phyloP scores from a whole-genome alignment of 768 basidiomycete genomes.

The Neoboletus subvelutipes region DNA sequence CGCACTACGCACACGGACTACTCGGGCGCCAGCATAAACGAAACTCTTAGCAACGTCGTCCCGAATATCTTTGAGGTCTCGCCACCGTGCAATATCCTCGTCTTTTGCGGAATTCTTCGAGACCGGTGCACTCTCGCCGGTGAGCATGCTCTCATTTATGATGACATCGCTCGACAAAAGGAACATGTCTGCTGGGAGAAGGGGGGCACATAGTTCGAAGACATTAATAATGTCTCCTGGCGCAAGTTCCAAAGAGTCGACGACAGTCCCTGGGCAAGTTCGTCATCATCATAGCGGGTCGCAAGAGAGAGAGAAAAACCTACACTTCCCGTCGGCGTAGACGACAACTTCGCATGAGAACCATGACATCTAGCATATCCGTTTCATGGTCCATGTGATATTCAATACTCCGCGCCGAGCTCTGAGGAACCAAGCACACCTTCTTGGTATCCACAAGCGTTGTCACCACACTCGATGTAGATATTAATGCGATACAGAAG shows the following conservation, averaged over 20 bases:
- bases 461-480: slow-evolving; percentile 74
- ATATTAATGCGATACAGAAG: slow-evolving; percentile 93
- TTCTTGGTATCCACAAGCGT: slow-evolving; percentile 92
- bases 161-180: slow-evolving; percentile 96
- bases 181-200: slow-evolving; percentile 88
- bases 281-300: not conserved
- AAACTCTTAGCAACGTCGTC: slow-evolving; percentile 78
- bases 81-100: slow-evolving; percentile 71
- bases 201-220: slow-evolving; percentile 66
- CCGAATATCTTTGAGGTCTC: slow-evolving; percentile 54
- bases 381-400: slow-evolving; percentile 67
- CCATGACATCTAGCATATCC: slow-evolving; percentile 96
- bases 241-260: slow-evolving; percentile 77
- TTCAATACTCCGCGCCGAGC: slow-evolving; percentile 2
- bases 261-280: slow-evolving; percentile 54
- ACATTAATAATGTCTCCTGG: slow-evolving; percentile 93
- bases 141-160: slow-evolving; percentile 98
- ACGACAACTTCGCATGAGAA: slow-evolving; percentile 79
- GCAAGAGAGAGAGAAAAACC: slow-evolving; percentile 26
- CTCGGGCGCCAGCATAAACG: slow-evolving; percentile 86
- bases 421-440: slow-evolving; percentile 41
- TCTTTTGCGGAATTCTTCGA: slow-evolving; percentile 86
- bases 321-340: slow-evolving; percentile 70
- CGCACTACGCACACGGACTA: slow-evolving; percentile 78
- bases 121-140: slow-evolving; percentile 97